Evolutionary conservation across 2,329 filamentous ascomycete genomes (phyloP), one percentile per base, ranked within the genome.

Genomic region (Diaporthe amygdali): DNA sequence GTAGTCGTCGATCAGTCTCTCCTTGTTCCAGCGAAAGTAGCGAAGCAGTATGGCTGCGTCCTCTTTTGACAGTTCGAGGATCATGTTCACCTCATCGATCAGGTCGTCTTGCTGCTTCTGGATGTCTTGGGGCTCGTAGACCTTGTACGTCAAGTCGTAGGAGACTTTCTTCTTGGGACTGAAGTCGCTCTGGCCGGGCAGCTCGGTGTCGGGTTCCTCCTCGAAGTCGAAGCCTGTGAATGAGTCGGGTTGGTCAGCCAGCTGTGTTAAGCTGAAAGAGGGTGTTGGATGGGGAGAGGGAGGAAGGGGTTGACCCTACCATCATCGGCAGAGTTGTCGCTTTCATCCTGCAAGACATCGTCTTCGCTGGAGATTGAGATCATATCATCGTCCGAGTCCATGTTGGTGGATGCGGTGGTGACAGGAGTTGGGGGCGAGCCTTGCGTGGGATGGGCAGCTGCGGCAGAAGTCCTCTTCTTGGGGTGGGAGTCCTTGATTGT

Each of bases 321-420:
- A 76, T 89, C 87, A 22, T 78, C 84, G 7, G 80, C 87, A 1
- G 87, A 89, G 77, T 95, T 94, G 68, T 94, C 95, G 76, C 93
- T 95, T 72, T 93, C 91, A 77, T 95, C 93, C 74, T 93, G 89
- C 81, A 92, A 88, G 72, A 94, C 89, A 74, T 93, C 92, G 69
- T 92, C 91, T 51, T 92, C 92, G 79, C 93, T 97, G 51, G 94
- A 96, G 76, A 92, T 91, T 77, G 93, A 97, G 89, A 96, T 93
- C 82, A 95, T 95, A 72, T 98, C 96, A 78, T 98, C 95, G 77
- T 98, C 96, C 10, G 95, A 98, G 84, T 97, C 95, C 95, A 98
- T 98, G 74, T 86, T 89, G 81, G 85, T 84, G 66, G 83, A 86
- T 27, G 79, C 79, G n/a, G 81, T 84, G 61, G 89, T 91, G 71